These are phyloP conservation scores for Leccinum fibrillosum DNA, from an alignment of 768 basidiomycete species.

Conservation along the genomic window DNA sequence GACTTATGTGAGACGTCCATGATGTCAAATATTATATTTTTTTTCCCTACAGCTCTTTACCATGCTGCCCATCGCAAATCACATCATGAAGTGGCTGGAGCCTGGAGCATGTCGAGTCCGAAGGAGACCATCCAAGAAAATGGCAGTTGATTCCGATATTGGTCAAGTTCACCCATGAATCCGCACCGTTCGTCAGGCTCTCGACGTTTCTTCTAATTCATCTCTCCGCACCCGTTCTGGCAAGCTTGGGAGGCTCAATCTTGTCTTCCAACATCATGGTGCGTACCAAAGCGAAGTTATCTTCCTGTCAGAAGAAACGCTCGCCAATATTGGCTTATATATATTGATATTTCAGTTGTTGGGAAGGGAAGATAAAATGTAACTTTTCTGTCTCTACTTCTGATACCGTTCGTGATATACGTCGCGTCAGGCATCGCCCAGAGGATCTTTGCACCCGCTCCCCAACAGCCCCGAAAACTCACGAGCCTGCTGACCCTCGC, in stretches of 20 bases:
- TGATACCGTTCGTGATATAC: constrained; percentile 66
- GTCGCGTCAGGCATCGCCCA: constrained; percentile 55
- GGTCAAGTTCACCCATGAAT: constrained; percentile 60
- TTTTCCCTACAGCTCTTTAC: too few relatives aligned
- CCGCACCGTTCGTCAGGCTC: constrained; percentile 62
- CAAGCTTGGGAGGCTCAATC: constrained; percentile 66
- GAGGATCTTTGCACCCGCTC: constrained; percentile 47
- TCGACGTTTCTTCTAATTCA: constrained; percentile 71
- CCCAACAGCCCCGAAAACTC: constrained; percentile 32
- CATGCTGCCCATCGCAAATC: too few relatives aligned
- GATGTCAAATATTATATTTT: too few relatives aligned
- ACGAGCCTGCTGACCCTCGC: constrained; percentile 51
- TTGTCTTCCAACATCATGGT: constrained; percentile 77
- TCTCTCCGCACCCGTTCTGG: constrained; percentile 68
- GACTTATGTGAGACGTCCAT: too few relatives aligned
- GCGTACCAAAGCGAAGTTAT: constrained; percentile 14
- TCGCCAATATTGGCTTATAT: background rate
- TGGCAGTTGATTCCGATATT: constrained; percentile 30
- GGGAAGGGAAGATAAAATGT: constrained; percentile 64
- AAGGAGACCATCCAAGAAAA: background rate
- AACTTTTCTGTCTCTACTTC: constrained; percentile 40
- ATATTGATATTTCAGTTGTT: constrained; percentile 48
- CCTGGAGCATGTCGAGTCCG: too few relatives aligned
- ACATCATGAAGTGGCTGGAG: too few relatives aligned
- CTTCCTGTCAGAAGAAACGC: background rate